A percentile compares a stretch with the other conserved stretches of the same genome.
phyloP scores from a whole-genome alignment of 2,329 filamentous ascomycete genomes.

The Apiospora koreana region DNA sequence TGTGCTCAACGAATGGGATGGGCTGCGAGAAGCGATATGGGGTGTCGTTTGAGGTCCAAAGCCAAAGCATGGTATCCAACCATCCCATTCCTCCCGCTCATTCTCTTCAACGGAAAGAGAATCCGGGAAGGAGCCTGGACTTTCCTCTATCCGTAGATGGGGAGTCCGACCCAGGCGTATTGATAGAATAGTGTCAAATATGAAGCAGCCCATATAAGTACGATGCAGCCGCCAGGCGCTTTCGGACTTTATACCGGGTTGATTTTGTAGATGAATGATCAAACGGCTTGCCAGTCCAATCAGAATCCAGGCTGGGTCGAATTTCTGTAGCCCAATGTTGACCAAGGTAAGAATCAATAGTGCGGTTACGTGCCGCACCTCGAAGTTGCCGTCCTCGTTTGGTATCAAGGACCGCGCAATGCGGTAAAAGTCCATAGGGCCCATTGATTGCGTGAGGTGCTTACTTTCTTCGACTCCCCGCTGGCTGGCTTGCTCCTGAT shows the following conservation, averaged over 20 bases:
- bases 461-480: slow-evolving; percentile 11
- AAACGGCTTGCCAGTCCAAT: slow-evolving; percentile 65
- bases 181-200: slow-evolving; percentile 61
- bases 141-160: slow-evolving; percentile 47
- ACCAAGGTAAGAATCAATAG: slow-evolving; percentile 62
- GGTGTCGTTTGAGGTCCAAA: slow-evolving; percentile 30
- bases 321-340: slow-evolving; percentile 60
- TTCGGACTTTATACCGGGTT: slow-evolving; percentile 28
- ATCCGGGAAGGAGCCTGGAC: slow-evolving; percentile 41
- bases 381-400: slow-evolving; percentile 46
- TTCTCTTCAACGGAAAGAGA: slow-evolving; percentile 54
- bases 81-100: slow-evolving; percentile 73
- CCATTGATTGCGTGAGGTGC: slow-evolving; percentile 24
- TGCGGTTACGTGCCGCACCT: slow-evolving; percentile 55
- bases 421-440: slow-evolving; percentile 46
- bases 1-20: slow-evolving; percentile 25
- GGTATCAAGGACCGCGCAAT: slow-evolving; percentile 53
- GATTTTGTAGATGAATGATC: slow-evolving; percentile 43
- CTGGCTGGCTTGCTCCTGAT: slow-evolving; percentile 46
- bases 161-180: slow-evolving; percentile 50
- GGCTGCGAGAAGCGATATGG: slow-evolving; percentile 18
- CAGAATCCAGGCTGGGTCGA: slow-evolving; percentile 62
- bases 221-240: slow-evolving; percentile 36
- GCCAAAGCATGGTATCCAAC: slow-evolving; percentile 59
- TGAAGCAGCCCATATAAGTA: slow-evolving; percentile 58